Evolutionary conservation across 495 filamentous ascomycete species (phyloP), one percentile per base, ranked within the genome.

Genomic region (Penicillium parvum): DNA sequence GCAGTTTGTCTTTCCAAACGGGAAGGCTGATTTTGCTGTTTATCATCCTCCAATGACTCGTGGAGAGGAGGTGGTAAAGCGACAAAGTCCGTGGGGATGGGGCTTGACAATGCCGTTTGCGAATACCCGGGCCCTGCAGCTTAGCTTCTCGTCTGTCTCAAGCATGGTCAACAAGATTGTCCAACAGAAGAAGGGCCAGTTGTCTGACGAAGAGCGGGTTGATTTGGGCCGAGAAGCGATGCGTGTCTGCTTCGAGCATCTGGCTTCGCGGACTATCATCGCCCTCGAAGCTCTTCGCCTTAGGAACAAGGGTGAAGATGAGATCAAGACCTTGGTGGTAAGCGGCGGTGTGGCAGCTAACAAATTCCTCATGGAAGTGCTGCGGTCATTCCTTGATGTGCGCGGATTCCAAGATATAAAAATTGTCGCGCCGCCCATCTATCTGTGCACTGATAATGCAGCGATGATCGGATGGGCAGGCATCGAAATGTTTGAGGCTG

Each of bases 391-490:
- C 37, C 63, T 96, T 22, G 73, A 84, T 51, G 75, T 64, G 8
- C 70, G 81, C 10, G 86, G 86, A 0, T 84, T 78, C 51, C 49
- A 49, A 4, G 44, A 83, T 43, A 61, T 95, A n/a, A 44, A 70
- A 19, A 50, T 97, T 9, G 60, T 81, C 3, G 82, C 82, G 27
- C 92, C 92, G 15, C 92, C 92, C 3, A 57, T 75, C 15, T 66
- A 71, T 33, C 69, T 90, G 47, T 96, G 92, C 52, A 95, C 87
- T 0, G 92, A 98, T 57, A 96, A 97, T 68, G 92, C 90, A 11
- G 88, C 88, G n/a, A 98, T 97, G 92, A 89, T 96, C 52, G 91
- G 85, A 1, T 98, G 92, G 92, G 76, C 90, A 4, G 92, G 85
- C 0, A 74, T 89, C 40, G 90, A 96, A 70, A 95, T 97, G 88